phyloP scores from a whole-genome alignment of 768 basidiomycete genomes.

The Suillus sp. region DNA sequence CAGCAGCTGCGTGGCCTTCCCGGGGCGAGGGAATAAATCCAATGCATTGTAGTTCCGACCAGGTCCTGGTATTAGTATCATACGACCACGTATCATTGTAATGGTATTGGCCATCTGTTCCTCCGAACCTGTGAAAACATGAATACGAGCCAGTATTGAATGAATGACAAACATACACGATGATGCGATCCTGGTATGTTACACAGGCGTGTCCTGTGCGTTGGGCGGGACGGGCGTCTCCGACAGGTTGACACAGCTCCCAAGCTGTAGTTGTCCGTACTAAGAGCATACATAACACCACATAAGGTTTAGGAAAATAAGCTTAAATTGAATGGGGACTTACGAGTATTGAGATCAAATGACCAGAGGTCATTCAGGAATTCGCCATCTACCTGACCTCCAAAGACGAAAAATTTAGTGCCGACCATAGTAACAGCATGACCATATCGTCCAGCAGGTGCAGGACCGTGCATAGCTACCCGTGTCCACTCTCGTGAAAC shows the following conservation, averaged over 20 bases:
- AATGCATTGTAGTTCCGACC: slow-evolving; percentile 94
- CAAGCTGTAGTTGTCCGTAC: slow-evolving; percentile 85
- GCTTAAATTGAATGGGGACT: slow-evolving; percentile 32
- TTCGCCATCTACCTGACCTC: slow-evolving; percentile 93
- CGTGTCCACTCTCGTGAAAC: slow-evolving; percentile 96
- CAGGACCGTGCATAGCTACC: slow-evolving; percentile 72
- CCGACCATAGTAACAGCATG: slow-evolving; percentile 94
- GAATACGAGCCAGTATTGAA: slow-evolving; percentile 19
- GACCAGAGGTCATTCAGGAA: slow-evolving; percentile 96
- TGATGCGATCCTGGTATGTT: slow-evolving; percentile 78
- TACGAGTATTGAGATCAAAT: slow-evolving; percentile 94
- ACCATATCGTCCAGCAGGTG: slow-evolving; percentile 90
- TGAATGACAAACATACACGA: slow-evolving; percentile 59
- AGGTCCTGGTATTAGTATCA: slow-evolving; percentile 74
- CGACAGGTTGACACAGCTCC: slow-evolving; percentile 72
- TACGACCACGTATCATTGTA: slow-evolving; percentile 99
- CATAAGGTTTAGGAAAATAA: slow-evolving; percentile 9
- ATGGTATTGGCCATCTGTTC: slow-evolving; percentile 97
- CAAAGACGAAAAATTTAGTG: slow-evolving; percentile 92
- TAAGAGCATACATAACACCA: slow-evolving; percentile 31
- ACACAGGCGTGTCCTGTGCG: slow-evolving; percentile 93
- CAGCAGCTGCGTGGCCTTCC: slow-evolving; percentile 94
- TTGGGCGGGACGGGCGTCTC: slow-evolving; percentile 67
- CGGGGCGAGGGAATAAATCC: slow-evolving; percentile 95
- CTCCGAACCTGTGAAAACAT: slow-evolving; percentile 79